Base-by-base conservation (phyloP, 1,139 yeast genomes). In the Nakaseomyces glabratus region DNA sequence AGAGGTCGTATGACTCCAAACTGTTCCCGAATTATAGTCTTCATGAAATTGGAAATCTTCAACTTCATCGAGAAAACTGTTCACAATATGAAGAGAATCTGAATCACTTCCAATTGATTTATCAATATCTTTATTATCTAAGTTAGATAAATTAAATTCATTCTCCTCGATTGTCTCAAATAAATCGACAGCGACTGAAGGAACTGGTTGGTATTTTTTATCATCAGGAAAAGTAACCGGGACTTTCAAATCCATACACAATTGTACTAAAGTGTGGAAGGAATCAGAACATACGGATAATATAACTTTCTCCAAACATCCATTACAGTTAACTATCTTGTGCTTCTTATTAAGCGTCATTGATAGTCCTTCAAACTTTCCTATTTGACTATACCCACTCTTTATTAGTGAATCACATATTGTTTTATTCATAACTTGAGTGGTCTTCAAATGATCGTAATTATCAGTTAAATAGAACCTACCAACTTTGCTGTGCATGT, bases 221-320 rank as follows among this genome's bases (percentile, higher is more conserved):
- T 71, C 71, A 42, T 74, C 76, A 1, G 65, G 64, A 44, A 76
- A 71, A 10, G 66, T 62, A 3, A 82, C 60, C 0, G 88, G 88
- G 9, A 73, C 72, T 47, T 80, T 82, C 49, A 86, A 62, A 47
- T 85, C 95, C 43, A 73, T 77, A 10, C 80, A 42, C 14, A 82
- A 51, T 45, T 81, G 93, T 2, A 73, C 45, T 28, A 86, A 58
- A 5, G 88, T 73, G 49, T 82, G 80, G 0, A 77, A 68, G 0
- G 95, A 84, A 55, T 88, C 97, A 1, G 95, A 90, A 60, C 95
- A 86, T 2, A 85, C 48, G 24, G 78, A 77, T 1, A 80, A 35
- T 17, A 63, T 66, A 14, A 71, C 51, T 10, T 65, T 62, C 36
- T 75, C 82, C 10, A 73, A 51, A 32, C 66, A 66, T 10, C 77